phyloP scores from a whole-genome alignment of 306 rosid genomes.

The Elaeagnus macrophylla region DNA sequence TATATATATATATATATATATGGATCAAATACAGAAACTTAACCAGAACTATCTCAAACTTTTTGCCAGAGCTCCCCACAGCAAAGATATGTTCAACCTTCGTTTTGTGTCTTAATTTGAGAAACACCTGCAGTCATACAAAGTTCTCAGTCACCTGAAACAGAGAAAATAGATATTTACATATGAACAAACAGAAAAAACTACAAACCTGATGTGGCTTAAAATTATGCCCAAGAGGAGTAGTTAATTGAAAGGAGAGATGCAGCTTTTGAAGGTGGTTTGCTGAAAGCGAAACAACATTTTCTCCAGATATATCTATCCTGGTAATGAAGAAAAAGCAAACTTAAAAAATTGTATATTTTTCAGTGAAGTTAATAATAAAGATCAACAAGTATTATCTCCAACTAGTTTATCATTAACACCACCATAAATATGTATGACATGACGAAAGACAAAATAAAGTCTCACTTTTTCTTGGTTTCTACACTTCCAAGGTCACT shows the following conservation, averaged over 20 bases:
- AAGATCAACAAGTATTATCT: constrained; percentile 11
- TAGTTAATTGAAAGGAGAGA: constrained; percentile 65
- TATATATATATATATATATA: neutral
- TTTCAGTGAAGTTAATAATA: constrained; percentile 2
- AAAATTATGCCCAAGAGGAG: constrained; percentile 58
- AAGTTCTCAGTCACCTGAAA: constrained; percentile 27
- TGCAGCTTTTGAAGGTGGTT: constrained; percentile 93
- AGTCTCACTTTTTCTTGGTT: constrained; percentile 65
- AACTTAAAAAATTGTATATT: constrained; percentile 8
- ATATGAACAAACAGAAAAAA: constrained; percentile 17
- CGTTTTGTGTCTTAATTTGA: constrained; percentile 77
- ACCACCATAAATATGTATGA: neutral
- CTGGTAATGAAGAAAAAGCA: constrained; percentile 32
- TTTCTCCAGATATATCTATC: constrained; percentile 68
- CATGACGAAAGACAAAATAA: neutral
- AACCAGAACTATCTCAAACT: constrained; percentile 75
- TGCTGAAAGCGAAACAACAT: constrained; percentile 56
- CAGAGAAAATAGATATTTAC: constrained; percentile 12
- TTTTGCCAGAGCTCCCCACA: constrained; percentile 64
- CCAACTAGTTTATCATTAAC: constrained; percentile 9
- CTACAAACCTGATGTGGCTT: constrained; percentile 90
- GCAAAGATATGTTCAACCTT: constrained; percentile 78
- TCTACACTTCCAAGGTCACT: constrained; percentile 85
- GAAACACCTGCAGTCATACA: constrained; percentile 64
- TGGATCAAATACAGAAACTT: constrained; percentile 34